phyloP scores from a whole-genome alignment of 768 basidiomycete species.

The Tylopilus plumbeoviolaceoides region DNA sequence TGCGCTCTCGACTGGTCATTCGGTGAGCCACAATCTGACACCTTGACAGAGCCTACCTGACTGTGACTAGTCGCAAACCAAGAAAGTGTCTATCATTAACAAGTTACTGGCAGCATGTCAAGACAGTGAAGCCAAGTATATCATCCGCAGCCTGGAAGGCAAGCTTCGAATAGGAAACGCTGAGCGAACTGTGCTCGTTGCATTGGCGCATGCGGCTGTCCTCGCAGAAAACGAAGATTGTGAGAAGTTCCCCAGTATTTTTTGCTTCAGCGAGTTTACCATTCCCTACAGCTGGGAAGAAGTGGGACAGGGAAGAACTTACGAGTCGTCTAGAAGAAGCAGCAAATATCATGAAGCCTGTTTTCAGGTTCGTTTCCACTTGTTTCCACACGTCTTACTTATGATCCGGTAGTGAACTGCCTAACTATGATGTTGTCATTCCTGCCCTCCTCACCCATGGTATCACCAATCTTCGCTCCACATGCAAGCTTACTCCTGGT shows the following conservation, averaged over 20 bases:
- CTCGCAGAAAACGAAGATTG: slow-evolving; percentile 71
- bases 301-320: slow-evolving; percentile 71
- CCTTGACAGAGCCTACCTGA: neutral
- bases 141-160: slow-evolving; percentile 92
- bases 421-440: slow-evolving; percentile 87
- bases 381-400: neutral
- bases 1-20: slow-evolving; percentile 77
- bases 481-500: slow-evolving; percentile 91
- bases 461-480: slow-evolving; percentile 59
- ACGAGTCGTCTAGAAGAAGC: slow-evolving; percentile 71
- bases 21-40: slow-evolving; percentile 43
- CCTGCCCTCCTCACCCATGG: slow-evolving; percentile 84
- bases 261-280: neutral
- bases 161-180: slow-evolving; percentile 97
- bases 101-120: slow-evolving; percentile 91
- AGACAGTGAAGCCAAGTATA: slow-evolving; percentile 91
- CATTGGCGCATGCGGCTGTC: slow-evolving; percentile 88
- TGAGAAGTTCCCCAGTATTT: slow-evolving; percentile 21
- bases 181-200: slow-evolving; percentile 91
- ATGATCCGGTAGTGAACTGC: slow-evolving; percentile 68
- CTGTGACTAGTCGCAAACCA: slow-evolving; percentile 73
- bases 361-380: slow-evolving; percentile 70
- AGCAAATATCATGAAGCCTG: slow-evolving; percentile 73
- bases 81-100: slow-evolving; percentile 94
- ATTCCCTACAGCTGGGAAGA: slow-evolving; percentile 55